Evolutionary conservation across 2,329 filamentous ascomycete species (phyloP).

Genomic region (Colletotrichum liriopes): DNA sequence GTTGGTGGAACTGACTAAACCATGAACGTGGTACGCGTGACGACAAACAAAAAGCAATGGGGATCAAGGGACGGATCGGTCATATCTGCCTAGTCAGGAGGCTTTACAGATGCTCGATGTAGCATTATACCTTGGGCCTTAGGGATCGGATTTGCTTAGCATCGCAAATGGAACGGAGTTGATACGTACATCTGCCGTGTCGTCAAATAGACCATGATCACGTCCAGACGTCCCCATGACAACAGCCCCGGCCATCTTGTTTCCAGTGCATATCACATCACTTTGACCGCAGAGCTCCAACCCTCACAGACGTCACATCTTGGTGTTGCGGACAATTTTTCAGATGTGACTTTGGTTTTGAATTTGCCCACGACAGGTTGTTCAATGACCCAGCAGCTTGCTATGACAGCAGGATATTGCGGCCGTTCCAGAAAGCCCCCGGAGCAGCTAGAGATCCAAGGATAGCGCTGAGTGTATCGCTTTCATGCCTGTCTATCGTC

Average conservation of each 20-base stretch:
- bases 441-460: neutral
- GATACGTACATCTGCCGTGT: slow-evolving; percentile 43
- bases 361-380: neutral
- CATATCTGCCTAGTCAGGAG: slow-evolving; percentile 44
- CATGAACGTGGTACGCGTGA: slow-evolving; percentile 38
- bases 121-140: slow-evolving; percentile 44
- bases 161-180: slow-evolving; percentile 44
- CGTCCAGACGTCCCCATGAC: slow-evolving; percentile 38
- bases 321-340: neutral
- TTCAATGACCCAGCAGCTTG: neutral
- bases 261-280: neutral
- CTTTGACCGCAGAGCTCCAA: neutral
- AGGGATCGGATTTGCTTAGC: slow-evolving; percentile 44
- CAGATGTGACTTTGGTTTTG: neutral
- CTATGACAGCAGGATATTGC: too few relatives aligned
- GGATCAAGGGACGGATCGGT: slow-evolving; percentile 40
- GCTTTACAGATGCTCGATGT: slow-evolving; percentile 44
- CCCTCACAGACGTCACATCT: neutral
- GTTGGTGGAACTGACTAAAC: slow-evolving; percentile 67
- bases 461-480: too few relatives aligned
- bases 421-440: neutral
- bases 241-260: neutral
- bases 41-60: slow-evolving; percentile 40
- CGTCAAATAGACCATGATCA: slow-evolving; percentile 43
- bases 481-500: neutral